These are phyloP conservation scores for Beta macrorhiza DNA, from an alignment of 179 eudicot species.

Conservation along the genomic window DNA sequence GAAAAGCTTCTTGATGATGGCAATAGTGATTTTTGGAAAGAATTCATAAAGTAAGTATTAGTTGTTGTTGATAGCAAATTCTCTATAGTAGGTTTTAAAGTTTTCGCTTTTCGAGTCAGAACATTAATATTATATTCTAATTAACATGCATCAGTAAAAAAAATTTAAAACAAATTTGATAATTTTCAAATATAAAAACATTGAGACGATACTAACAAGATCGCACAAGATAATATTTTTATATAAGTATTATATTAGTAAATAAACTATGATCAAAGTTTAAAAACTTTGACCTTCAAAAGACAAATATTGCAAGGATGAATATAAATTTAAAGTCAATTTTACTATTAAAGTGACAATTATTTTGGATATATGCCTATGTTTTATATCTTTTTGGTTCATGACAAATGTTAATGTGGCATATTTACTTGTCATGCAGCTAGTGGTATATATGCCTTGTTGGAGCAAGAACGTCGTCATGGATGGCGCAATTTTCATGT, in stretches of 20 bases:
- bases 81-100: not conserved
- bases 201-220: too few species aligned
- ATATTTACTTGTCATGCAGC: conserved; percentile 9
- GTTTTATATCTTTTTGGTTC: not conserved
- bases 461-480: not conserved
- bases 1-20: conserved; percentile 41
- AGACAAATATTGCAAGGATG: too few species aligned
- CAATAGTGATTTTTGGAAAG: conserved; percentile 39
- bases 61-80: conserved; percentile 17
- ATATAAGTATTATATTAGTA: too few species aligned
- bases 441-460: not conserved
- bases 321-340: not conserved
- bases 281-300: too few species aligned
- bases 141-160: not conserved
- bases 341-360: not conserved
- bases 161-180: not conserved
- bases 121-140: not conserved
- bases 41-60: conserved; percentile 33
- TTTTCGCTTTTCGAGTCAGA: not conserved
- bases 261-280: too few species aligned
- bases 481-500: not conserved
- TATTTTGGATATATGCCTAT: not conserved
- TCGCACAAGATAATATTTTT: too few species aligned
- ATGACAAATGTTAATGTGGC: not conserved
- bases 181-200: too few species aligned